These are phyloP conservation scores for Golubevia sp. DNA, from an alignment of 1,284 basidiomycete species.

Conservation along the genomic window DNA sequence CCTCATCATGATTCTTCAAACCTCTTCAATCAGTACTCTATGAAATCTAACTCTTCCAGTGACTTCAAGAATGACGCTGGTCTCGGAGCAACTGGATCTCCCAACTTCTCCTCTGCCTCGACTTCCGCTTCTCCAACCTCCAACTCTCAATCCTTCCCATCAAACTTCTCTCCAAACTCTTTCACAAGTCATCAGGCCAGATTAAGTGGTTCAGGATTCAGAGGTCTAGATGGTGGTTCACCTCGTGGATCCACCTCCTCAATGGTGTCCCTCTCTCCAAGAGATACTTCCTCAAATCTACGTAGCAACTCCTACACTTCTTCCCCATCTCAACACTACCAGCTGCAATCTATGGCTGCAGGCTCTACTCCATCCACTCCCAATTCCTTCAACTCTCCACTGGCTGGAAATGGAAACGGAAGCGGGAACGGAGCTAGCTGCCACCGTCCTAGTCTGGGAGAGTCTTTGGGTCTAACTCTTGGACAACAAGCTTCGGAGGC, in stretches of 20 bases:
- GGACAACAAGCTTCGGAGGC: slow-evolving; percentile 7
- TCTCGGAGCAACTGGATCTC: not conserved
- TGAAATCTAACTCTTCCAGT: not conserved
- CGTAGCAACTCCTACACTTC: slow-evolving; percentile 2
- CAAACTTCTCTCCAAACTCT: not conserved
- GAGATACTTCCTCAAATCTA: not conserved
- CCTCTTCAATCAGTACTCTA: not conserved
- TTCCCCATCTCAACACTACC: not conserved
- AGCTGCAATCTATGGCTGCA: not conserved
- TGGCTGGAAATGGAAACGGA: not conserved
- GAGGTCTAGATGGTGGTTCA: not conserved
- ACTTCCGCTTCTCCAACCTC: not conserved
- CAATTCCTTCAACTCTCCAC: not conserved
- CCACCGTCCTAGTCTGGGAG: not conserved
- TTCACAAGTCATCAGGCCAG: not conserved
- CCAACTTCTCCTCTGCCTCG: not conserved
- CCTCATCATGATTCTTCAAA: slow-evolving; percentile 2
- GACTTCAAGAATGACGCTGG: not conserved
- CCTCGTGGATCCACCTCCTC: not conserved
- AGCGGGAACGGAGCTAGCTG: not conserved
- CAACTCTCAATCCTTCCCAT: not conserved
- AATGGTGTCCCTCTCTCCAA: not conserved
- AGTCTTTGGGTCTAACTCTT: slow-evolving; percentile 5
- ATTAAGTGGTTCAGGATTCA: slow-evolving; percentile 1
- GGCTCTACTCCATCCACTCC: not conserved